phyloP scores from a whole-genome alignment of 2,329 filamentous ascomycete species.

The Teratosphaeria destructans region DNA sequence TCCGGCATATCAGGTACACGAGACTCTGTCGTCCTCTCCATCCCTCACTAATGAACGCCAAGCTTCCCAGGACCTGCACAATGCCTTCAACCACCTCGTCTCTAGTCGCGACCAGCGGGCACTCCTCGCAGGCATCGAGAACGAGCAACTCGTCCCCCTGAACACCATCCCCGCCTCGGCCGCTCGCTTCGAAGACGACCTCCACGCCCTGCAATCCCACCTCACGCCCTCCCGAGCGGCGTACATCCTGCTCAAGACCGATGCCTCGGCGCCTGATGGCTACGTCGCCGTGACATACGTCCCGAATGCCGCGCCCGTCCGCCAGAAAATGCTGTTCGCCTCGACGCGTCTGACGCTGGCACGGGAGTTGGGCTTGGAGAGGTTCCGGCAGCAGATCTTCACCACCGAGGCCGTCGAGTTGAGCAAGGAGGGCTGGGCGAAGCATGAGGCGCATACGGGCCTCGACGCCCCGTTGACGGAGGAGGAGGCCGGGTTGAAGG shows the following conservation, averaged over 20 bases:
- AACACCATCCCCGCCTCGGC: conserved; percentile 42
- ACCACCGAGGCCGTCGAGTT: conserved; percentile 60
- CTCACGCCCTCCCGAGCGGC: conserved; percentile 57
- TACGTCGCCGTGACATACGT: conserved; percentile 69
- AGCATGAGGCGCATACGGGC: conserved; percentile 57
- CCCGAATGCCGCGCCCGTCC: conserved; percentile 65
- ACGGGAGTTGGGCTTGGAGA: conserved; percentile 65
- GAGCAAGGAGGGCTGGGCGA: conserved; percentile 57
- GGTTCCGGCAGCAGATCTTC: conserved; percentile 69
- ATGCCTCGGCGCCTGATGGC: conserved; percentile 35
- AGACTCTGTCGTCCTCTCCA: not conserved
- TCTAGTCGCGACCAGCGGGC: conserved; percentile 53
- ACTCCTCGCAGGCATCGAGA: conserved; percentile 59
- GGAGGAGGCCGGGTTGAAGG: conserved; percentile 61
- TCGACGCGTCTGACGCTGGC: conserved; percentile 64
- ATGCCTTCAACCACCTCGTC: conserved; percentile 61
- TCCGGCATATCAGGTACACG: conserved; percentile 62
- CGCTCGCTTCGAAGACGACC: conserved; percentile 51
- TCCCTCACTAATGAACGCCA: conserved; percentile 2
- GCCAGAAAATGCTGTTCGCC: conserved; percentile 80
- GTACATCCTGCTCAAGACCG: conserved; percentile 65
- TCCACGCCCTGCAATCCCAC: conserved; percentile 51
- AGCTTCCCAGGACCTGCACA: conserved; percentile 69
- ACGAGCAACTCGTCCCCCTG: conserved; percentile 57
- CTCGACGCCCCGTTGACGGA: conserved; percentile 61